These are phyloP conservation scores for Globisporangium splendens DNA, from an alignment of 352 stramenopile genomes.

Conservation along the genomic window DNA sequence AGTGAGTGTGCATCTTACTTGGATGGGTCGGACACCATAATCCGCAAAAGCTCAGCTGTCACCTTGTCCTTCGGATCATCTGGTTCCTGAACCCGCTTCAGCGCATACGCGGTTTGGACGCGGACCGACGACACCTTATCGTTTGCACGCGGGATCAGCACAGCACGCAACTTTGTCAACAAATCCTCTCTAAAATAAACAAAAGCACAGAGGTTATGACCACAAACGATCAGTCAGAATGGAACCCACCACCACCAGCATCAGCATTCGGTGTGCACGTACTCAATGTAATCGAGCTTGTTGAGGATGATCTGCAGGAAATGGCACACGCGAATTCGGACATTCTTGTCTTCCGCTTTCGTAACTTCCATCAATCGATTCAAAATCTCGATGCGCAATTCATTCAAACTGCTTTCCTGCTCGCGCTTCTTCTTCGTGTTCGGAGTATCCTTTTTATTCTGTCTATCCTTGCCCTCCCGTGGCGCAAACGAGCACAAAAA, in stretches of 20 bases:
- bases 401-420: constrained; percentile 20
- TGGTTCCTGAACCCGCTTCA: constrained; percentile 56
- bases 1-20: constrained; percentile 37
- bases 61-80: constrained; percentile 39
- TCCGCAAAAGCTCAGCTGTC: constrained; percentile 39
- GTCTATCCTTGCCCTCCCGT: constrained; percentile 8
- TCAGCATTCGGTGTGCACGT: constrained; percentile 10
- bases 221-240: background rate
- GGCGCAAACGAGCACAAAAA: constrained; percentile 27
- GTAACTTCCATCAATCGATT: constrained; percentile 42
- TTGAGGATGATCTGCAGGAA: constrained; percentile 63
- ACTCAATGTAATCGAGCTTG: constrained; percentile 51
- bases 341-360: constrained; percentile 57
- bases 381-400: constrained; percentile 50
- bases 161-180: constrained; percentile 28
- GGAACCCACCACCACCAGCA: background rate
- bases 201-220: background rate
- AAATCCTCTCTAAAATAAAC: constrained; percentile 30
- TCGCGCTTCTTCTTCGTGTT: constrained; percentile 9
- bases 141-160: constrained; percentile 45
- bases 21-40: constrained; percentile 67
- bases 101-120: constrained; percentile 53
- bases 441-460: constrained; percentile 15
- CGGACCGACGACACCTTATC: constrained; percentile 64
- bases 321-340: constrained; percentile 52